Percentiles rank a stretch among this genome's conserved stretches.
phyloP scores from a whole-genome alignment of 2,329 filamentous ascomycete genomes.

The Ophiocordyceps polyrhachis-furcata region DNA sequence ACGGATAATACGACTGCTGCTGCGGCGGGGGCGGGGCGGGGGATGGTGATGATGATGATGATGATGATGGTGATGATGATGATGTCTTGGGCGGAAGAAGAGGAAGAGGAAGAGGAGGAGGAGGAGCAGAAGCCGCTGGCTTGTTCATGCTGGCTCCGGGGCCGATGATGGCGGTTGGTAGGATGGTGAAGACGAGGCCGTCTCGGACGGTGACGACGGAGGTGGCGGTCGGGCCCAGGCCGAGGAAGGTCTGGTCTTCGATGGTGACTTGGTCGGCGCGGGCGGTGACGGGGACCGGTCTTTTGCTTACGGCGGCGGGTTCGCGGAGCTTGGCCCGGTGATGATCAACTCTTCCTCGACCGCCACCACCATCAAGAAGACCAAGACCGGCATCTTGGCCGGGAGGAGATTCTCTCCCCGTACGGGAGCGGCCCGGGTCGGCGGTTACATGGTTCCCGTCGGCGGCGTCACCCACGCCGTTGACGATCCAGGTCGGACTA shows the following conservation, averaged over 20 bases:
- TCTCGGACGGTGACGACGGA: conserved; percentile 21
- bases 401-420: no score
- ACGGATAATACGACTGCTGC: conserved; percentile 12
- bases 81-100: neutral
- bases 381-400: no score
- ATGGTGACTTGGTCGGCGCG: conserved; percentile 27
- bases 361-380: neutral
- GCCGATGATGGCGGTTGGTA: conserved; percentile 25
- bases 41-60: neutral
- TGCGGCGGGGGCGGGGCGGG: no score
- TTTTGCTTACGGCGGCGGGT: neutral
- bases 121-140: conserved; percentile 9
- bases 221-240: conserved; percentile 17
- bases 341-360: neutral
- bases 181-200: conserved; percentile 26
- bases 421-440: neutral
- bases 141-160: conserved; percentile 24
- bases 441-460: neutral
- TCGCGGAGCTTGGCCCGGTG: neutral
- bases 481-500: conserved; percentile 7
- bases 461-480: neutral
- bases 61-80: neutral
- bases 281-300: conserved; percentile 20
- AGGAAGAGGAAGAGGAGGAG: conserved; percentile 1
- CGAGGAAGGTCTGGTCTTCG: conserved; percentile 24